Evolutionary conservation across 192 early-diverging fungal genomes (phyloP).

Genomic region (Powellomyces hirtus): DNA sequence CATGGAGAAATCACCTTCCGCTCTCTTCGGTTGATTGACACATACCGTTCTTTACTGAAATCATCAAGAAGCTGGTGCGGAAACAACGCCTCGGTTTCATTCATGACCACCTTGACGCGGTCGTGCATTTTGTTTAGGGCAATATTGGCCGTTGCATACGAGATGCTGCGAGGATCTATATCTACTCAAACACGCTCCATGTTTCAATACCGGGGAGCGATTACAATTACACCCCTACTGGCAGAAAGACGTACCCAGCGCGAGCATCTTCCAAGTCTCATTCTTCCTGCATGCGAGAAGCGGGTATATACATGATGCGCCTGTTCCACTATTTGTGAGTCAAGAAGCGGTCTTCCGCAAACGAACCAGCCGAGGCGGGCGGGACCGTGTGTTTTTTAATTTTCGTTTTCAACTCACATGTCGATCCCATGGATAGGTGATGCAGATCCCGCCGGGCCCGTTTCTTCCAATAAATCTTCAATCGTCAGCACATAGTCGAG

Average conservation of each 20-base stretch:
- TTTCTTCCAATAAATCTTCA: slow-evolving; percentile 54
- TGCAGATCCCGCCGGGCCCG: background rate
- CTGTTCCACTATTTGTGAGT: slow-evolving; percentile 63
- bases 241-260: slow-evolving; percentile 50
- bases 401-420: slow-evolving; percentile 49
- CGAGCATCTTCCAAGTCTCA: slow-evolving; percentile 65
- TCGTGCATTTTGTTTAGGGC: slow-evolving; percentile 55
- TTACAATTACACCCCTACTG: too few species aligned
- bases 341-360: background rate
- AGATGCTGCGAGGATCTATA: slow-evolving; percentile 59
- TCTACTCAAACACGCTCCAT: slow-evolving; percentile 54
- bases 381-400: background rate
- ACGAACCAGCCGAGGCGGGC: background rate
- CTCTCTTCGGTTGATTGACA: too few species aligned
- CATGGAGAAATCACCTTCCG: too few species aligned
- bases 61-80: slow-evolving; percentile 12
- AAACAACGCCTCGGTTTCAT: slow-evolving; percentile 21
- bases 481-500: slow-evolving; percentile 72
- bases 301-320: slow-evolving; percentile 91
- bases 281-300: slow-evolving; percentile 67
- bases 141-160: slow-evolving; percentile 68
- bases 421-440: slow-evolving; percentile 51
- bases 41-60: background rate
- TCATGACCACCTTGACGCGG: slow-evolving; percentile 53
- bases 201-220: too few species aligned